Percentiles rank a stretch among this genome's conserved stretches.
These are phyloP conservation scores for Rhizopogon salebrosus DNA, from an alignment of 768 basidiomycete species.

Conservation along the genomic window DNA sequence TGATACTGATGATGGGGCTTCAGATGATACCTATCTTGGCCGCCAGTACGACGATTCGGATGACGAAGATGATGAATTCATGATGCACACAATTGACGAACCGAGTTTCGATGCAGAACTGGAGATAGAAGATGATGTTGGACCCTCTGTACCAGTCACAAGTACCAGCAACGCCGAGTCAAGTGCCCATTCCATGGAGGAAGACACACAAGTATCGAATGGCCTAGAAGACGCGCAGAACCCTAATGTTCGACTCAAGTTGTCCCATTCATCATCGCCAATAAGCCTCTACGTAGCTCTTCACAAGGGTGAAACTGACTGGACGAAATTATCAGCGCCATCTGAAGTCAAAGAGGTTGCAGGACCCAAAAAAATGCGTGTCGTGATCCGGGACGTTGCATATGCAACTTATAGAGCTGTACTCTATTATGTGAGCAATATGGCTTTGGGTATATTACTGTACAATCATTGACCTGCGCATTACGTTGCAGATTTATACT, in stretches of 20 bases:
- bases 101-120: constrained; percentile 20
- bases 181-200: not conserved
- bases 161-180: constrained; percentile 6
- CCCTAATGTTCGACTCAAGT: constrained; percentile 28
- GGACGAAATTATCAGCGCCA: not conserved
- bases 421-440: constrained; percentile 73
- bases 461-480: not conserved
- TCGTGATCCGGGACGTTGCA: constrained; percentile 53
- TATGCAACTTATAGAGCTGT: constrained; percentile 61
- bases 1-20: constrained; percentile 41
- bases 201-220: constrained; percentile 1
- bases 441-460: not conserved
- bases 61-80: constrained; percentile 45
- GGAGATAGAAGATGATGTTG: constrained; percentile 15
- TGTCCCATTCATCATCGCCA: constrained; percentile 37
- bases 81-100: constrained; percentile 27
- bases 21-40: constrained; percentile 38
- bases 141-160: not conserved
- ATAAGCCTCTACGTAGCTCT: constrained; percentile 20
- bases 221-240: constrained; percentile 4
- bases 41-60: constrained; percentile 46
- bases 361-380: constrained; percentile 48
- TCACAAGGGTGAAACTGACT: constrained; percentile 9
- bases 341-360: constrained; percentile 10
- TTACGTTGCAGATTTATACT: constrained; percentile 63